Evolutionary conservation across 176 grass and related monocot genomes (phyloP).

Genomic region (Zea luxurians): DNA sequence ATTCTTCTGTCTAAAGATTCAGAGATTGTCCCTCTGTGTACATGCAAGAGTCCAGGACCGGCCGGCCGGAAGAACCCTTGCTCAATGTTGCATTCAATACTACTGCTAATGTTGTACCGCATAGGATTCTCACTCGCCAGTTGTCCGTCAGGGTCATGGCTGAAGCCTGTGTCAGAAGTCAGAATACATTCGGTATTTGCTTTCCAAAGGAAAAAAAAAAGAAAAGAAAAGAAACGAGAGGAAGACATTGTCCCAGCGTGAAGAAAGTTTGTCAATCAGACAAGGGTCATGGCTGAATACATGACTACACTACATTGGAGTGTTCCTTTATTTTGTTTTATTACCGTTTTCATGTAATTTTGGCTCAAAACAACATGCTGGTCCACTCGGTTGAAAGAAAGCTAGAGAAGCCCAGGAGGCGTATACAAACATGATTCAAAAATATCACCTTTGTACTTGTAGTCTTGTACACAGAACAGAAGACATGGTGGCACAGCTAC

Average conservation of each 20-base stretch:
- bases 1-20: too few species aligned
- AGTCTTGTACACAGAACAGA: not conserved
- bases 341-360: not conserved
- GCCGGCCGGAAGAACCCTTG: too few species aligned
- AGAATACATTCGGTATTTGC: not conserved
- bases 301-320: too few species aligned
- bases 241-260: not conserved
- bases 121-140: constrained; percentile 15
- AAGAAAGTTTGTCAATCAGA: too few species aligned
- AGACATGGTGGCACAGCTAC: not conserved
- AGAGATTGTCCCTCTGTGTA: too few species aligned
- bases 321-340: not conserved
- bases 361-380: not conserved
- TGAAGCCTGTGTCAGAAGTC: not conserved
- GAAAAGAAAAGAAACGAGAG: not conserved
- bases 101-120: not conserved
- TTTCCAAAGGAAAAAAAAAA: not conserved
- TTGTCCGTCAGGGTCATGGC: not conserved
- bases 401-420: too few species aligned
- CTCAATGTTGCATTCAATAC: not conserved
- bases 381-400: not conserved
- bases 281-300: too few species aligned
- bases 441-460: not conserved
- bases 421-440: not conserved
- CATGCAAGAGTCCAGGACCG: not conserved